Conservation (phyloP, 2,329 filamentous ascomycete genomes). For the Byssoonygena ceratinophila region DNA sequence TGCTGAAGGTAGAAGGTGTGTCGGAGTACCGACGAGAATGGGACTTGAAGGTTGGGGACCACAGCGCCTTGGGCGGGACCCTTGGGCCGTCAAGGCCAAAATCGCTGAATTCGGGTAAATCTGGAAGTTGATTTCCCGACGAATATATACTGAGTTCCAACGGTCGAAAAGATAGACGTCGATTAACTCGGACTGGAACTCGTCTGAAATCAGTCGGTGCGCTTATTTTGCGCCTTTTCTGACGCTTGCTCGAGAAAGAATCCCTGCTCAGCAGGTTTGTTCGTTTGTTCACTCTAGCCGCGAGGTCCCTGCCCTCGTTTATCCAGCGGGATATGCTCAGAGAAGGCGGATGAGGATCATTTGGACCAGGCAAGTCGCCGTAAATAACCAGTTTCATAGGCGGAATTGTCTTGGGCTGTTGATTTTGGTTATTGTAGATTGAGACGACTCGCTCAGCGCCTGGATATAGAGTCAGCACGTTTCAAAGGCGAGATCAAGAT, state of each 20-base stretch:
- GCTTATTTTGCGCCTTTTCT: conserved; percentile 32
- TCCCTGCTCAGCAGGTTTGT: conserved; percentile 32
- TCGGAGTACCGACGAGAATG: conserved; percentile 13
- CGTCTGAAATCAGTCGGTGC: conserved; percentile 35
- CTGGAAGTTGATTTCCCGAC: conserved; percentile 35
- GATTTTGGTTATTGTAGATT: conserved; percentile 37
- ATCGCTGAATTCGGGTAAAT: conserved; percentile 36
- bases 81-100: conserved; percentile 29
- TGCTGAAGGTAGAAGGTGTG: conserved; percentile 21
- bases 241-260: conserved; percentile 24
- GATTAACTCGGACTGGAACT: conserved; percentile 17
- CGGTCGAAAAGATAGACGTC: conserved; percentile 28
- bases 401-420: conserved; percentile 39
- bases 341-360: conserved; percentile 23
- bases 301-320: conserved; percentile 30
- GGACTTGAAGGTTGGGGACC: conserved; percentile 17
- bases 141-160: conserved; percentile 40
- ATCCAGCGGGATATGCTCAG: conserved; percentile 34
- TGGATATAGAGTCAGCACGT: background rate
- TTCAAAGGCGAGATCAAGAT: background rate
- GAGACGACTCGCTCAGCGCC: conserved; percentile 34
- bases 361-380: conserved; percentile 31
- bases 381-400: conserved; percentile 38
- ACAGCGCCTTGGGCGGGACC: conserved; percentile 28
- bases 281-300: conserved; percentile 32